Percentiles rank a stretch among this genome's conserved stretches.
Evolutionary conservation across 768 basidiomycete species (phyloP).

Genomic region (Lactarius evosmus): DNA sequence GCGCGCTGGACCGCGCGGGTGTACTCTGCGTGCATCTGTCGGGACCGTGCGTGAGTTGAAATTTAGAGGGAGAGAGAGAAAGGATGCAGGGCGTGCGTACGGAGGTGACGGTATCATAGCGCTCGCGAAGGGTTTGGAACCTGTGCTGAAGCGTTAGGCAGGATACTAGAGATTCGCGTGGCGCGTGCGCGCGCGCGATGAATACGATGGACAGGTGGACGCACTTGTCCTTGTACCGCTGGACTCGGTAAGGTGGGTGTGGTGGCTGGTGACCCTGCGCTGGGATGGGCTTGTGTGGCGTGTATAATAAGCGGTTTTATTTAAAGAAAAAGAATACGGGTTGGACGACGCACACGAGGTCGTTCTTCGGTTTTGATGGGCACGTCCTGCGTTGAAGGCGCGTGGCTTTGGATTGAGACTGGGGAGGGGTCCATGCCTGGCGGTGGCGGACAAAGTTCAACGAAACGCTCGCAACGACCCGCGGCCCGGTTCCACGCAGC

Average conservation of each 20-base stretch:
- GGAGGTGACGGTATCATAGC: constrained; percentile 22
- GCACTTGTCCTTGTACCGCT: constrained; percentile 30
- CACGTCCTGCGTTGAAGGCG: constrained; percentile 12
- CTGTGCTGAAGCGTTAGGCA: neutral
- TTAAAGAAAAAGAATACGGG: neutral
- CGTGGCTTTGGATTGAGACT: neutral
- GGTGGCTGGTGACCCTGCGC: neutral
- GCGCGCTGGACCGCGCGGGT: constrained; percentile 18
- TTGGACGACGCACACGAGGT: constrained; percentile 14
- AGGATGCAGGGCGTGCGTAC: constrained; percentile 1
- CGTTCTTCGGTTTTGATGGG: constrained; percentile 28
- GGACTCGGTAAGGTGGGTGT: constrained; percentile 9
- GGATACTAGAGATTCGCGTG: neutral
- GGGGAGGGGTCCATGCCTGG: neutral
- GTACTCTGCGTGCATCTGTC: constrained; percentile 21
- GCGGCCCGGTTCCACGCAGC: neutral
- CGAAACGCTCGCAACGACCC: neutral
- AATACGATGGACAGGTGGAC: neutral
- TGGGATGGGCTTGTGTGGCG: constrained; percentile 5
- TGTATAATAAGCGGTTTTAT: neutral
- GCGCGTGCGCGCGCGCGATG: no score
- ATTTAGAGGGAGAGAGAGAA: neutral
- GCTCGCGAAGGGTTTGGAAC: constrained; percentile 27
- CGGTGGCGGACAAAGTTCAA: neutral
- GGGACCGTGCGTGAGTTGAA: neutral